Evolutionary conservation across 2,329 filamentous ascomycete genomes (phyloP).

Genomic region (Metarhizium rileyi): DNA sequence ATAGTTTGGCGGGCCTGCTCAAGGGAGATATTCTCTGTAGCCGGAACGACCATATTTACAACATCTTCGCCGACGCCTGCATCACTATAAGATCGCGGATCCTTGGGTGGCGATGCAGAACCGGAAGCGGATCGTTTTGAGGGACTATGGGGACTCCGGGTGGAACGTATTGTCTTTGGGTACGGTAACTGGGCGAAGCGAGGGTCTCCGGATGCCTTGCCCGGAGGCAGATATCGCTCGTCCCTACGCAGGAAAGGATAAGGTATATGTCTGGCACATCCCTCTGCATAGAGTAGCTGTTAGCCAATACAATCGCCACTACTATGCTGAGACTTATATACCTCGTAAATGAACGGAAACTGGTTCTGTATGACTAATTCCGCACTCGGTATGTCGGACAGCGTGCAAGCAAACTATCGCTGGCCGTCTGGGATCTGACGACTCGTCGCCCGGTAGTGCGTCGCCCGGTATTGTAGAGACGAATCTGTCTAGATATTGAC

Average conservation of each 20-base stretch:
- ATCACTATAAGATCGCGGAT: neutral
- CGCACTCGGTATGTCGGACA: slow-evolving; percentile 1
- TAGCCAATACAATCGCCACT: neutral
- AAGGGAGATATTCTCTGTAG: neutral
- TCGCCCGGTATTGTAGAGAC: neutral
- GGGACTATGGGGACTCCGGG: neutral
- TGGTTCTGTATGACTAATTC: neutral
- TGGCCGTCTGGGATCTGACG: neutral
- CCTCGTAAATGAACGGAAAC: neutral
- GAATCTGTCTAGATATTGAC: neutral
- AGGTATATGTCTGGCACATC: slow-evolving; percentile 1
- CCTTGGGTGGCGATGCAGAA: neutral
- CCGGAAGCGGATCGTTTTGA: neutral
- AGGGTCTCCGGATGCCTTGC: neutral
- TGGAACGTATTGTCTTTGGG: neutral
- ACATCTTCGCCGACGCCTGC: neutral
- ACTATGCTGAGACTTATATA: neutral
- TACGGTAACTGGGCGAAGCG: neutral
- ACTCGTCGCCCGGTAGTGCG: neutral
- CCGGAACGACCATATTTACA: neutral
- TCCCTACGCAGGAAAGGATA: neutral
- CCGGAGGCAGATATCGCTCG: neutral
- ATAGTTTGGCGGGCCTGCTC: slow-evolving; percentile 1
- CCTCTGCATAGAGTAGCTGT: neutral
- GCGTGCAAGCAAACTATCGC: neutral